Conservation (phyloP, 2,329 filamentous ascomycete species). For the Neopestalotiopsis sp. region DNA sequence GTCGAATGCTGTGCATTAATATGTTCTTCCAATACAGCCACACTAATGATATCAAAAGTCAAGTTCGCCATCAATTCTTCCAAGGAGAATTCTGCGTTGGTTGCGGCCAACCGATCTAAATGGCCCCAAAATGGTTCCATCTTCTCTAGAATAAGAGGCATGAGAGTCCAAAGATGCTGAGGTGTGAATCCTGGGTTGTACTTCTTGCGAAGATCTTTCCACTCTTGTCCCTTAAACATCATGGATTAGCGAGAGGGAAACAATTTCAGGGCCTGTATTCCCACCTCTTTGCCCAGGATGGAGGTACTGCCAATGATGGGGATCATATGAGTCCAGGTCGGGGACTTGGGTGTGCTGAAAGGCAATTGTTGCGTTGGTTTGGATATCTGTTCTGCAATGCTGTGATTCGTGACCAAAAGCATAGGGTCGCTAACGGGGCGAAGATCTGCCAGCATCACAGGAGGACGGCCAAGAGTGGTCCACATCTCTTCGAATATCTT, state of each 20-base stretch:
- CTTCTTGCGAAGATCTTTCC: conserved; percentile 36
- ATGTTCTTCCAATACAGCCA: conserved; percentile 23
- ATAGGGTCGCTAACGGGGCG: conserved; percentile 41
- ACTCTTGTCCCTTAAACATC: conserved; percentile 18
- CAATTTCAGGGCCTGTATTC: not conserved
- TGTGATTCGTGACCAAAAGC: conserved; percentile 37
- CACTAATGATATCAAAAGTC: conserved; percentile 27
- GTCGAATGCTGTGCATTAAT: conserved; percentile 19
- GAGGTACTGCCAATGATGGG: not conserved
- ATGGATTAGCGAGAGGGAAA: not conserved
- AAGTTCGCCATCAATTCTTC: conserved; percentile 33
- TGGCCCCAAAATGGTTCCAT: conserved; percentile 35
- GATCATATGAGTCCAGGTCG: conserved; percentile 17
- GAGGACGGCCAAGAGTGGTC: conserved; percentile 37
- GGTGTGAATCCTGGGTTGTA: conserved; percentile 45
- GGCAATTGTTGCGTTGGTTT: conserved; percentile 37
- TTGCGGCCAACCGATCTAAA: conserved; percentile 35
- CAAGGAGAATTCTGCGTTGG: conserved; percentile 34
- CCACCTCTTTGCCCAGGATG: conserved; percentile 8
- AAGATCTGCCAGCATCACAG: conserved; percentile 41
- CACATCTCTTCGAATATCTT: conserved; percentile 31
- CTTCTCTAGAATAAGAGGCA: conserved; percentile 44
- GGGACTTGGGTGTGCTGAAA: conserved; percentile 40
- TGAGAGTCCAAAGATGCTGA: conserved; percentile 42
- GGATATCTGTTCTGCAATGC: conserved; percentile 44